A percentile compares a stretch with the other conserved stretches of the same genome.
These are phyloP conservation scores for Ceriops decandra DNA, from an alignment of 345 rosid species.

Conservation along the genomic window DNA sequence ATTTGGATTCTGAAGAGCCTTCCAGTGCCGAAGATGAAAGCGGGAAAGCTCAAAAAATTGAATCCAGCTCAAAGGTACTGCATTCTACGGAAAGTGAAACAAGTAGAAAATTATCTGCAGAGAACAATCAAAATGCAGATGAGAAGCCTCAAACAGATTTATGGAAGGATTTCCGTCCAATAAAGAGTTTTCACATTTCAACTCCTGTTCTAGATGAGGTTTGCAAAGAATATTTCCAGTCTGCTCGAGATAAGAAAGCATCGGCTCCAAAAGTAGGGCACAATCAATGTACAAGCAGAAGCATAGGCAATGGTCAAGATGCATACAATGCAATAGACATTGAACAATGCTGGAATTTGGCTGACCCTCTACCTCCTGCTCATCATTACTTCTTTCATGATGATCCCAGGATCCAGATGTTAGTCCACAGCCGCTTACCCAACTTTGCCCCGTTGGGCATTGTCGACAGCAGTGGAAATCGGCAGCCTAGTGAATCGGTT, in stretches of 20 bases:
- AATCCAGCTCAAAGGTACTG: constrained; percentile 25
- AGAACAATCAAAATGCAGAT: constrained; percentile 20
- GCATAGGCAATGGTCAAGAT: constrained; percentile 12
- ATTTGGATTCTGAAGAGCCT: constrained; percentile 63
- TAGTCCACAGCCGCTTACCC: constrained; percentile 62
- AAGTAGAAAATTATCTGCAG: constrained; percentile 29
- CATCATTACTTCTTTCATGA: constrained; percentile 70
- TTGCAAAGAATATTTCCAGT: constrained; percentile 68
- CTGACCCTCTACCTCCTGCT: constrained; percentile 58
- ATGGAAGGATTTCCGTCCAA: constrained; percentile 63
- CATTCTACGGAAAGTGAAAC: constrained; percentile 26
- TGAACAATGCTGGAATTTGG: constrained; percentile 33
- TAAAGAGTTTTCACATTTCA: constrained; percentile 36
- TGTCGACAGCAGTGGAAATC: constrained; percentile 28
- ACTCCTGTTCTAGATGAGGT: constrained; percentile 85
- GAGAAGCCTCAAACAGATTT: constrained; percentile 29
- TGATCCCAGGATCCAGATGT: constrained; percentile 58
- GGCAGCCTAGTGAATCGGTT: constrained; percentile 34
- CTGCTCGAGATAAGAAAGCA: constrained; percentile 36
- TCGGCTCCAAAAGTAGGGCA: constrained; percentile 26
- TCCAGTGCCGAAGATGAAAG: constrained; percentile 23
- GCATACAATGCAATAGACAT: constrained; percentile 20
- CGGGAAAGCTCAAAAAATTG: constrained; percentile 26
- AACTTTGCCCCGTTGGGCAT: constrained; percentile 59
- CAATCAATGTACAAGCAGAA: constrained; percentile 18